These are phyloP conservation scores for Monotropa hypopitys DNA, from an alignment of 179 eudicot species.

Conservation along the genomic window DNA sequence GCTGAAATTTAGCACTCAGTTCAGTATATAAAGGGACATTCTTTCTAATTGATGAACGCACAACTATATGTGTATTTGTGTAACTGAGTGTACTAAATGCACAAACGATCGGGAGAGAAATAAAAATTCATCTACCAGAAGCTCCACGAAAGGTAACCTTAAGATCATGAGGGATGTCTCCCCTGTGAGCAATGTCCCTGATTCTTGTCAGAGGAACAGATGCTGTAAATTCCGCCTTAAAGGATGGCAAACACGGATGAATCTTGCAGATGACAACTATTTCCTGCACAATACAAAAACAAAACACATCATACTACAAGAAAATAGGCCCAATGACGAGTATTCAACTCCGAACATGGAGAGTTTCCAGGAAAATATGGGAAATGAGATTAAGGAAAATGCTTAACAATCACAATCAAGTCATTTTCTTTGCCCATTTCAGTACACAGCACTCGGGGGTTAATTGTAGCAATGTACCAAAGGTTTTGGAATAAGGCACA, in stretches of 20 bases:
- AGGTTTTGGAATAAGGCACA: not conserved
- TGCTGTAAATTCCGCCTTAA: slow-evolving; percentile 94
- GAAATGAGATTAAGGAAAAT: not conserved
- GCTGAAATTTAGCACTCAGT: slow-evolving; percentile 33
- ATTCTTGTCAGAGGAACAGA: slow-evolving; percentile 95
- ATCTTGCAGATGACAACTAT: slow-evolving; percentile 82
- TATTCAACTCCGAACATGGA: not conserved
- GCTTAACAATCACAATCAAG: not conserved
- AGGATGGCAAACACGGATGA: slow-evolving; percentile 93
- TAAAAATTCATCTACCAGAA: slow-evolving; percentile 1
- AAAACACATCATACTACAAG: not conserved
- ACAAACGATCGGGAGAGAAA: not conserved
- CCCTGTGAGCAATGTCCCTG: slow-evolving; percentile 91
- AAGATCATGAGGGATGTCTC: slow-evolving; percentile 90
- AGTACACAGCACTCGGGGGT: not conserved
- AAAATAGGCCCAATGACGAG: not conserved
- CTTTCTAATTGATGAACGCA: not conserved
- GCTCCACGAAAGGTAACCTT: slow-evolving; percentile 40
- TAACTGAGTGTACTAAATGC: not conserved
- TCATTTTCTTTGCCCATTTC: not conserved
- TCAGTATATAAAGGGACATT: not conserved
- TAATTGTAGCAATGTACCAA: not conserved
- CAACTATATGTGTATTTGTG: not conserved
- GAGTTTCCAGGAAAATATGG: not conserved
- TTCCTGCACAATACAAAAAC: slow-evolving; percentile 44